phyloP scores from a whole-genome alignment of 768 basidiomycete species.

The Leccinellum rugosiceps region DNA sequence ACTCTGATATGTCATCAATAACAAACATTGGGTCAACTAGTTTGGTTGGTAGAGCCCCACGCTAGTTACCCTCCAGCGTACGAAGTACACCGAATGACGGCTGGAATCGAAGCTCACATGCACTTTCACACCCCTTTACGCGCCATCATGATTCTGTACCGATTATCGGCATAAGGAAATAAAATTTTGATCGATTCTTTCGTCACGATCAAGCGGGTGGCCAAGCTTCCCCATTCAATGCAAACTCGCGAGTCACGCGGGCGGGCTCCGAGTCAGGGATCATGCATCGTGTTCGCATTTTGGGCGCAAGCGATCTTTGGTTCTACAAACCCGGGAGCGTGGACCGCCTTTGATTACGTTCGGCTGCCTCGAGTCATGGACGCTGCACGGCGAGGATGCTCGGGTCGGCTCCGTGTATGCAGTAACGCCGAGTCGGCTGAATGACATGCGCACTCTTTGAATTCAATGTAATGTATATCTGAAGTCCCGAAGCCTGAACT shows the following conservation, averaged over 20 bases:
- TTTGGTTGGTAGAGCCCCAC: background rate
- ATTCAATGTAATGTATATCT: too few relatives aligned
- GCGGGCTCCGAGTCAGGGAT: background rate
- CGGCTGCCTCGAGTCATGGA: background rate
- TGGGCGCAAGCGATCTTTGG: background rate
- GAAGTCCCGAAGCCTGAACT: background rate
- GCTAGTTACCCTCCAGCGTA: background rate
- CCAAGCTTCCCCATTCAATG: background rate
- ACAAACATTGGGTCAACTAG: background rate
- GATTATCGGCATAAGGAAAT: background rate
- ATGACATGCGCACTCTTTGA: too few relatives aligned
- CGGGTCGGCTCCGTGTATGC: too few relatives aligned
- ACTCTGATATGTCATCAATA: conserved; percentile 32
- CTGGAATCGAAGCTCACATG: conserved; percentile 3
- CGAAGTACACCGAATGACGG: conserved; percentile 32
- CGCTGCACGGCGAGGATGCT: background rate
- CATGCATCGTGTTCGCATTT: background rate
- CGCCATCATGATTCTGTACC: background rate
- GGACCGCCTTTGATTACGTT: background rate
- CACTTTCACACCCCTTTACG: conserved; percentile 1
- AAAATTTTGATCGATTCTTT: background rate
- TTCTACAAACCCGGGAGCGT: background rate
- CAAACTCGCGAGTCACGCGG: too few relatives aligned
- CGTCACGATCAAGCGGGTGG: background rate
- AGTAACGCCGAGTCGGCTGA: too few relatives aligned